A percentile compares a stretch with the other conserved stretches of the same genome.
These are phyloP conservation scores for Skeletonema menzelii DNA, from an alignment of 108 stramenopile genomes.

Conservation along the genomic window DNA sequence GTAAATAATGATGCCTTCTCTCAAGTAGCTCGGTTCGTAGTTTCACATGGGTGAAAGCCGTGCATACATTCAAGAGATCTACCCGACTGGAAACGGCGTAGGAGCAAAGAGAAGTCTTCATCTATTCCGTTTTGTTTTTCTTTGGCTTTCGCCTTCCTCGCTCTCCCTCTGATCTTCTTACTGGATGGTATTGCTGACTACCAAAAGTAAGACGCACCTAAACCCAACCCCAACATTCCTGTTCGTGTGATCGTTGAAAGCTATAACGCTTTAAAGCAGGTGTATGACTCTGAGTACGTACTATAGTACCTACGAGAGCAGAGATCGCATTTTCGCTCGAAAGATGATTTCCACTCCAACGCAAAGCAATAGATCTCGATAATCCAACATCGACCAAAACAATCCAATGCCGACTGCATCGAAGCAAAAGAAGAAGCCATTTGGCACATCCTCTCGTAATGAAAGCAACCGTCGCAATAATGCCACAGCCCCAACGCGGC, in stretches of 20 bases:
- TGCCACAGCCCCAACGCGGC: not conserved
- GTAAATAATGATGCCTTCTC: not conserved
- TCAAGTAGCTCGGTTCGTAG: not conserved
- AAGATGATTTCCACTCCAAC: not conserved
- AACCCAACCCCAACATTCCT: no score
- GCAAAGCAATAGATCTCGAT: not conserved
- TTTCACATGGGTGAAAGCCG: not conserved
- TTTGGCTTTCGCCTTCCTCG: not conserved
- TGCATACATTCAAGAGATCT: not conserved
- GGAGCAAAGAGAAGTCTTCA: not conserved
- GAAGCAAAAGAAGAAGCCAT: constrained; percentile 30
- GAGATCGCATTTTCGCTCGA: no score
- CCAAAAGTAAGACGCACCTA: no score
- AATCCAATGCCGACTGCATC: not conserved
- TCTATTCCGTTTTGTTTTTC: not conserved
- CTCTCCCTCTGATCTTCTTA: not conserved
- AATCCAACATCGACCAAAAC: not conserved
- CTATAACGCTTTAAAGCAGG: no score
- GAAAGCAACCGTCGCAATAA: not conserved
- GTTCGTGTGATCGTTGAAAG: no score
- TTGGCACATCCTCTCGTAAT: constrained; percentile 9
- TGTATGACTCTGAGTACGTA: no score
- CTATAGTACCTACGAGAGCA: no score
- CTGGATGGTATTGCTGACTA: not conserved
- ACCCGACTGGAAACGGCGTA: not conserved